Conservation (phyloP, 2,329 filamentous ascomycete species). For the Alternaria brassicae region DNA sequence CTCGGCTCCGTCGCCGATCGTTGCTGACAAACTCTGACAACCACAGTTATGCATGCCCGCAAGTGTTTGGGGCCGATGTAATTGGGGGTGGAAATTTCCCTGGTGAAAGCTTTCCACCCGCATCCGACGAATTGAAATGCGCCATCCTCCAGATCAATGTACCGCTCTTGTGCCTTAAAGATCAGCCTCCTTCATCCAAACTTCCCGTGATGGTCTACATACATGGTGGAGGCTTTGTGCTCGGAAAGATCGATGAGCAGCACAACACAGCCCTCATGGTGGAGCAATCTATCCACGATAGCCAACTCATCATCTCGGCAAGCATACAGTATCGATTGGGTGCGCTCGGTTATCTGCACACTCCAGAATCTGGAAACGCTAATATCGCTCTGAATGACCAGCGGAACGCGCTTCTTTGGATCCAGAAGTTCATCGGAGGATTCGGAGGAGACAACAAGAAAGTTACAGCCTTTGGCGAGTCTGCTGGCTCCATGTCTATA, state of each 20-base stretch:
- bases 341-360: conserved; percentile 49
- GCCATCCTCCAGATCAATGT: conserved; percentile 36
- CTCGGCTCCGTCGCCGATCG: neutral
- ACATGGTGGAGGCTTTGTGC: conserved; percentile 59
- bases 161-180: conserved; percentile 21
- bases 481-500: conserved; percentile 51
- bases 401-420: conserved; percentile 46
- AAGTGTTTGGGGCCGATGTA: conserved; percentile 13
- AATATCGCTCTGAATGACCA: conserved; percentile 42
- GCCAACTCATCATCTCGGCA: conserved; percentile 22
- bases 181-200: neutral
- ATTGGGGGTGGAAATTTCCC: conserved; percentile 25
- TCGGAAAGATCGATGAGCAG: conserved; percentile 43
- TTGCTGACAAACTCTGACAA: neutral
- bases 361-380: conserved; percentile 44
- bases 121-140: conserved; percentile 24
- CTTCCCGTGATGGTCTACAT: conserved; percentile 61
- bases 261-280: conserved; percentile 36
- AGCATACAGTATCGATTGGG: conserved; percentile 40
- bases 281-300: conserved; percentile 29
- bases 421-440: conserved; percentile 42
- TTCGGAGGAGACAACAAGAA: conserved; percentile 46
- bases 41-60: conserved; percentile 29
- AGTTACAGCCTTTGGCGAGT: conserved; percentile 54
- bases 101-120: conserved; percentile 2